Evolutionary conservation across 805 yeast genomes (phyloP), one percentile per base, ranked within the genome.

Genomic region (Brettanomyces bruxellensis): DNA sequence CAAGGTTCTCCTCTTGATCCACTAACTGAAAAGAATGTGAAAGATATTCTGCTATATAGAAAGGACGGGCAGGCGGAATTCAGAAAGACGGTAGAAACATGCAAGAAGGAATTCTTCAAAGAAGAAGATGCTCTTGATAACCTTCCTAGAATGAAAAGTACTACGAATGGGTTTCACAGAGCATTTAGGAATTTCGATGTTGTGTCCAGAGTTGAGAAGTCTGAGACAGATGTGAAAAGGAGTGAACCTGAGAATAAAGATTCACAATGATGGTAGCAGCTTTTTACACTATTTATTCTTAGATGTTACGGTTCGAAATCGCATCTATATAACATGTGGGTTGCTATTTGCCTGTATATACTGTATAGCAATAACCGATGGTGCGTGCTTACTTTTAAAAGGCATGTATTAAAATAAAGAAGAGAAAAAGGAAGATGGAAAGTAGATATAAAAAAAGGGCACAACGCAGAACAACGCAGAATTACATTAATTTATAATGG

Each of bases 61-160:
- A 57, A 59, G n/a, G 66, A 75, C 48, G 86, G 86, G 7, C 67
- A 71, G 42, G 65, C 61, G 34, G 65, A 67, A 45, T 86, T 88
- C 60, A 65, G 74, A 42, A 70, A 72, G 3, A 76, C 82, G 9
- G 93, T 86, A n/a, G 83, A 78, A 49, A 57, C 64, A 45, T 67
- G 78, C 70, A 76, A 75, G 48, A 55, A 57, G 24, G 66, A 64
- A 45, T 75, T 78, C 54, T 78, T 73, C 54, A 59, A 58, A 41
- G 51, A 46, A 12, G 57, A 54, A 23, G 46, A 47, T 24, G 38
- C 37, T 5, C 37, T 45, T 9, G 55, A 51, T 35, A 56, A 53
- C 42, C 49, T 52, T 28, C 70, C 69, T 34, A 58, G 66, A 54
- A 56, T 66, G 53, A 59, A 61, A 44, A 49, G 43, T 13, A 44